Percentiles rank a stretch among this genome's conserved stretches.
Conservation (phyloP, 805 yeast species). For the Hanseniaspora thailandica region DNA sequence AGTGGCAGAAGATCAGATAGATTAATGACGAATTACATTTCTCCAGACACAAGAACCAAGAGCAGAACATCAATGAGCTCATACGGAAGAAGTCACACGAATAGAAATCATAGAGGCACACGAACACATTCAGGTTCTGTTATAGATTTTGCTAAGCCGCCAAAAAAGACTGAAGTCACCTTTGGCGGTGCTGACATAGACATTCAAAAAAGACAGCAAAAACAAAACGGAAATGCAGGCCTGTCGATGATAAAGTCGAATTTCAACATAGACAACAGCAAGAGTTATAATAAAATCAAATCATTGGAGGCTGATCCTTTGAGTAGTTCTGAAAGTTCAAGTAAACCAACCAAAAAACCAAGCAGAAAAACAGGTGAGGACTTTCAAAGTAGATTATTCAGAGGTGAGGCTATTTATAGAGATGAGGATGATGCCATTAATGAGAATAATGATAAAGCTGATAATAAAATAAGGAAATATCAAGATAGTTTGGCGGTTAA, state of each 20-base stretch:
- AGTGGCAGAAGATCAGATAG: background rate
- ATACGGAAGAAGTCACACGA: background rate
- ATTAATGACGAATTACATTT: background rate
- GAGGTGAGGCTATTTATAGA: constrained; percentile 28
- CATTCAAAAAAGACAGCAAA: constrained; percentile 4
- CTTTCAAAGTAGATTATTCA: constrained; percentile 28
- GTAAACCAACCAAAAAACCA: background rate
- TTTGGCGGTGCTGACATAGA: constrained; percentile 13
- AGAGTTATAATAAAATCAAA: background rate
- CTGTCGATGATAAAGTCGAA: background rate
- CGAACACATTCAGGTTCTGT: background rate
- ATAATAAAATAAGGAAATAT: background rate
- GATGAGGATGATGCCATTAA: constrained; percentile 23
- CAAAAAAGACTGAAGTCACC: constrained; percentile 6
- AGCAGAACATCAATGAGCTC: constrained; percentile 14
- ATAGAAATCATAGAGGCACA: background rate
- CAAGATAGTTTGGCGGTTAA: background rate
- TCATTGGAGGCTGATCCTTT: background rate
- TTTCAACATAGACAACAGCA: constrained; percentile 2
- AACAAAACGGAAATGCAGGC: constrained; percentile 17
- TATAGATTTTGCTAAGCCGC: constrained; percentile 13
- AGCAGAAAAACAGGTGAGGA: constrained; percentile 16
- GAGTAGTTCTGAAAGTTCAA: background rate
- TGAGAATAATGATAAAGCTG: constrained; percentile 14
- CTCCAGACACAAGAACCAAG: constrained; percentile 19